Percentiles rank a stretch among this genome's conserved stretches.
These are phyloP conservation scores for Ogataea angusta DNA, from an alignment of 805 yeast genomes.

Conservation along the genomic window DNA sequence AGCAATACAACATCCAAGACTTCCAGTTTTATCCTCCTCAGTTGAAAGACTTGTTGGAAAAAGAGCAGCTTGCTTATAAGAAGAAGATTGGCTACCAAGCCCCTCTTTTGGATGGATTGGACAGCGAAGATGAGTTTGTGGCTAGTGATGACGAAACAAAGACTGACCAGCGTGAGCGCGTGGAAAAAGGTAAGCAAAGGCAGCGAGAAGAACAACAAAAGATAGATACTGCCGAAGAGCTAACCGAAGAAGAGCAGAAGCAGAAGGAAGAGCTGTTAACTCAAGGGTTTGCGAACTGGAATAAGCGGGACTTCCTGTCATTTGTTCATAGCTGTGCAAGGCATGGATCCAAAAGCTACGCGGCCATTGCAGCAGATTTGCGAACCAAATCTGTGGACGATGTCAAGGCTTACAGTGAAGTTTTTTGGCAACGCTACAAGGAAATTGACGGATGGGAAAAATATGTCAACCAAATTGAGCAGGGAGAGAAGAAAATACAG, in stretches of 20 bases:
- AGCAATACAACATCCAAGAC: slow-evolving; percentile 60
- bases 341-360: slow-evolving; percentile 53
- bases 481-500: slow-evolving; percentile 65
- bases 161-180: slow-evolving; percentile 23
- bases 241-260: slow-evolving; percentile 59
- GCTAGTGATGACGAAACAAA: slow-evolving; percentile 33
- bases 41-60: slow-evolving; percentile 50
- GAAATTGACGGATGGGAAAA: slow-evolving; percentile 70
- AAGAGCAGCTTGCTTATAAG: slow-evolving; percentile 64
- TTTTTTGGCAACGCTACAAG: slow-evolving; percentile 59
- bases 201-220: slow-evolving; percentile 48
- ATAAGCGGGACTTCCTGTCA: slow-evolving; percentile 69
- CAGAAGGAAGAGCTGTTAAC: slow-evolving; percentile 51
- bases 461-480: slow-evolving; percentile 66
- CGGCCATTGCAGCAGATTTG: slow-evolving; percentile 50
- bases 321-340: slow-evolving; percentile 68
- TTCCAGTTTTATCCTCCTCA: slow-evolving; percentile 68
- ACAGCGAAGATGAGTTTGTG: slow-evolving; percentile 47
- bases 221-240: slow-evolving; percentile 53
- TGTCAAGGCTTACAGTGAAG: slow-evolving; percentile 53
- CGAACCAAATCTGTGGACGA: slow-evolving; percentile 58
- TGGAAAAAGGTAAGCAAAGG: slow-evolving; percentile 31
- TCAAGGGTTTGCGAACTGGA: slow-evolving; percentile 65
- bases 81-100: slow-evolving; percentile 58
- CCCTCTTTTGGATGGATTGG: slow-evolving; percentile 56